Conservation (phyloP, 345 rosid genomes). For the Chamaenerion angustifolium region DNA sequence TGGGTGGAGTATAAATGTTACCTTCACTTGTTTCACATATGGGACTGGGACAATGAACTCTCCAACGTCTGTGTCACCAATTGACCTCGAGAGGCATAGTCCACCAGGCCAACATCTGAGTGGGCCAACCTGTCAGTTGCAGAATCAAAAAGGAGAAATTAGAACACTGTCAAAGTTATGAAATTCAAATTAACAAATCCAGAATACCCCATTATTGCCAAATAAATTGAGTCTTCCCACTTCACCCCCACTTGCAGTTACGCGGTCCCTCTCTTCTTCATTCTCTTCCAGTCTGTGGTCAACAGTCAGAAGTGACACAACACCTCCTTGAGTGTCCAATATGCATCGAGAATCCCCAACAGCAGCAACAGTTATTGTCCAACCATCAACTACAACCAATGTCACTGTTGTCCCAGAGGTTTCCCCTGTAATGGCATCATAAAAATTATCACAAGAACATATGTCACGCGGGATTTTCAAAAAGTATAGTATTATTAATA, state of each 20-base stretch:
- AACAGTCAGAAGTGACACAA: conserved; percentile 86
- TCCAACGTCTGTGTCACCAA: conserved; percentile 96
- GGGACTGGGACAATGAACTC: conserved; percentile 95
- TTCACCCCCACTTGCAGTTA: conserved; percentile 99
- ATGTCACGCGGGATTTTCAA: neutral
- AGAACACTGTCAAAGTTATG: neutral
- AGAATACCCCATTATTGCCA: conserved; percentile 80
- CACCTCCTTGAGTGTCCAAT: conserved; percentile 87
- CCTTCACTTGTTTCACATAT: conserved; percentile 98
- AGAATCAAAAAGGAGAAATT: neutral
- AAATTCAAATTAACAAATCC: too few species aligned
- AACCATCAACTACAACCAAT: conserved; percentile 85
- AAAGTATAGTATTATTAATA: neutral
- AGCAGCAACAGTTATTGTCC: conserved; percentile 97
- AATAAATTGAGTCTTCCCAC: conserved; percentile 92
- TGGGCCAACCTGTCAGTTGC: conserved; percentile 68
- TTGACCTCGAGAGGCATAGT: conserved; percentile 90
- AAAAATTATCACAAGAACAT: conserved; percentile 11
- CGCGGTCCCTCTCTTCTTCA: conserved; percentile 96
- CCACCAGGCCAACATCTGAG: conserved; percentile 99
- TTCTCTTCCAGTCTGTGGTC: conserved; percentile 98
- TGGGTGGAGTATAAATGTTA: conserved; percentile 6
- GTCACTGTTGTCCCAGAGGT: conserved; percentile 99
- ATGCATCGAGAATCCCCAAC: conserved; percentile 99
- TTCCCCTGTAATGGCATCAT: conserved; percentile 49